Conservation (phyloP, 140 eudicot species). For the Erigeron philadelphicus region DNA sequence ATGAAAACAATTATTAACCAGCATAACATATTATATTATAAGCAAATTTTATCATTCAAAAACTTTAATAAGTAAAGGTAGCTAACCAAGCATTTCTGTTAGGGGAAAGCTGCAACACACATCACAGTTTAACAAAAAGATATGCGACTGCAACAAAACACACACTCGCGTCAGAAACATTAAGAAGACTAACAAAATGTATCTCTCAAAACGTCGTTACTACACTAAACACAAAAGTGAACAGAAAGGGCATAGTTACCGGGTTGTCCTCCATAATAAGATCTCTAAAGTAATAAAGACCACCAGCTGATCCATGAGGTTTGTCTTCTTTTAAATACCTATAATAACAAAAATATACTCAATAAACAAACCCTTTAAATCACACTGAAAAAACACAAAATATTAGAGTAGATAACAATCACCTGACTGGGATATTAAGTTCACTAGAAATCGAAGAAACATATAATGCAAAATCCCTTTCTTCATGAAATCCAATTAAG, state of each 20-base stretch:
- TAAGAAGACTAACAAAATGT: neutral
- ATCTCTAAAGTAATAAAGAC: conserved; percentile 75
- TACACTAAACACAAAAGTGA: neutral
- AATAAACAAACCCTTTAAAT: neutral
- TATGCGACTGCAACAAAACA: conserved; percentile 69
- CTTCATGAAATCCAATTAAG: conserved; percentile 80
- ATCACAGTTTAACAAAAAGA: conserved; percentile 76
- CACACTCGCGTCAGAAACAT: conserved; percentile 10
- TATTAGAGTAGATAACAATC: conserved; percentile 14
- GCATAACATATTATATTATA: neutral
- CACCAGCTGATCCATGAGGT: conserved; percentile 98
- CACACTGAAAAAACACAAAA: neutral
- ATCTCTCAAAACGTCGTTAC: neutral
- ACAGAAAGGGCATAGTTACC: conserved; percentile 34
- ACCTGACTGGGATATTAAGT: conserved; percentile 93
- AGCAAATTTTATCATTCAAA: neutral
- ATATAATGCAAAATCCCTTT: conserved; percentile 72
- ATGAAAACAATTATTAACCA: neutral
- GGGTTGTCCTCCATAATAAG: conserved; percentile 81
- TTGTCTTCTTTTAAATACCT: conserved; percentile 91
- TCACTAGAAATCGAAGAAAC: conserved; percentile 88
- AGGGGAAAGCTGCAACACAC: conserved; percentile 92
- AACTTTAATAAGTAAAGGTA: neutral
- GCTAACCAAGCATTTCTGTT: conserved; percentile 76
- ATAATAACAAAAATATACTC: conserved; percentile 10